Evolutionary conservation across 2,329 filamentous ascomycete genomes (phyloP).

Genomic region (Penicillium brasilianum): DNA sequence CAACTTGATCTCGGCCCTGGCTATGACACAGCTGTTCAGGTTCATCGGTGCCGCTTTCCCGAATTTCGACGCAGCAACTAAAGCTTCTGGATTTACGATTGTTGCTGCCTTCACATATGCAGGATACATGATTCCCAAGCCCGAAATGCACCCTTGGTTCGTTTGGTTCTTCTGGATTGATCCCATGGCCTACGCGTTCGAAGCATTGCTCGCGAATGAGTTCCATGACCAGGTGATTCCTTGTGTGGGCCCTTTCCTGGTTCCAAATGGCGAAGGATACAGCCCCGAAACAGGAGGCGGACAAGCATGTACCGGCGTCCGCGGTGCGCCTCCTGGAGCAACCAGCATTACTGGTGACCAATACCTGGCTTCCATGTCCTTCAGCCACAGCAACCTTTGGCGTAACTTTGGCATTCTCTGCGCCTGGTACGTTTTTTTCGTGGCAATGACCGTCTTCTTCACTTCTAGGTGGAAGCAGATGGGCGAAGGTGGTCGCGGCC

Average conservation of each 20-base stretch:
- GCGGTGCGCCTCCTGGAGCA: conserved; percentile 58
- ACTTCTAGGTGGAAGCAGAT: conserved; percentile 63
- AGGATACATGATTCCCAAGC: conserved; percentile 53
- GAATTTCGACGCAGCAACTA: conserved; percentile 65
- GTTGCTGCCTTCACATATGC: conserved; percentile 45
- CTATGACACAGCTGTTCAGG: conserved; percentile 62
- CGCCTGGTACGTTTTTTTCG: conserved; percentile 67
- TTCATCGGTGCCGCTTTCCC: conserved; percentile 60
- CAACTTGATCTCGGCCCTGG: conserved; percentile 58
- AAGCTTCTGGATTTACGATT: conserved; percentile 51
- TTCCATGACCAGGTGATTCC: conserved; percentile 43
- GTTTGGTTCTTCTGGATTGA: conserved; percentile 52
- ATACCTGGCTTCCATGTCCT: conserved; percentile 62
- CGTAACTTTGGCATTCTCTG: conserved; percentile 67
- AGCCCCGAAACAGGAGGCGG: conserved; percentile 14
- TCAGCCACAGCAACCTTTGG: conserved; percentile 60
- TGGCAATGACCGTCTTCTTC: conserved; percentile 61
- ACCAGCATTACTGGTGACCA: conserved; percentile 60
- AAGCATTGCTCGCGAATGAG: conserved; percentile 44
- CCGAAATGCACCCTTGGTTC: conserved; percentile 59
- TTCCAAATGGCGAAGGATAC: conserved; percentile 43
- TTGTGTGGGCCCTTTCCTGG: conserved; percentile 42
- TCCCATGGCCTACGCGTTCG: conserved; percentile 46
- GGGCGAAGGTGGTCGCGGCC: conserved; percentile 57
- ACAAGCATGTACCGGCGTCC: conserved; percentile 56